Evolutionary conservation across 2,329 filamentous ascomycete species (phyloP), one percentile per base, ranked within the genome.

Genomic region (Hypoxylon sp.): DNA sequence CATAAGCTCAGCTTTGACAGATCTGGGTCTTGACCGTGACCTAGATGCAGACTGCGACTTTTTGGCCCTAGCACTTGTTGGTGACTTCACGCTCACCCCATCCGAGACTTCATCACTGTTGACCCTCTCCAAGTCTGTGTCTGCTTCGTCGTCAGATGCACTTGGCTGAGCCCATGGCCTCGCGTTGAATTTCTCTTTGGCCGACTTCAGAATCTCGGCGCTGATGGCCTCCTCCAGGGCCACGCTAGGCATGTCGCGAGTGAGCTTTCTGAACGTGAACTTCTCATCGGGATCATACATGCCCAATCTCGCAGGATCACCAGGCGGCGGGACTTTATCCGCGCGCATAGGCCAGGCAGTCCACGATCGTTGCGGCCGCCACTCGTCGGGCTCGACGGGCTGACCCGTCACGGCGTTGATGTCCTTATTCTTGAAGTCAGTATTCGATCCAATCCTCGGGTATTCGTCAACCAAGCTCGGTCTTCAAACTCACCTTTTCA

Each of bases 331-430:
- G 6, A 95, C 86, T 21, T 81, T 75, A 6, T 79, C 75, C 3
- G 83, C 78, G 17, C 80, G 80, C 69, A 96, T 73, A 3, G 94
- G 94, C 94, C 94, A 97, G 0, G 92, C 90, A 15, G 90, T 91
- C 93, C 94, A 97, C 3, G 71, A 63, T 56, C 82, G 84, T 0
- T 83, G 79, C 1, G 83, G 83, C 3, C 72, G 73, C 81, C 84
- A 87, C 40, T 75, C 64, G 2, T 69, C 66, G 13, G 63, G 55
- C 18, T 57, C 54, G 20, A 73, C 62, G 15, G 49, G 57, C 11
- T 64, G 57, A 2, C 70, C 69, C 1, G 70, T 73, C 24, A 48
- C 59, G n/a, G 51, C 60, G 48, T 74, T 64, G 46, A 71, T 55
- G 41, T 71, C 69, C 71, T 72, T 26, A 3, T 24, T 17, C 18